Evolutionary conservation across 2,329 filamentous ascomycete species (phyloP).

Genomic region (Aspergillus tubingensis): DNA sequence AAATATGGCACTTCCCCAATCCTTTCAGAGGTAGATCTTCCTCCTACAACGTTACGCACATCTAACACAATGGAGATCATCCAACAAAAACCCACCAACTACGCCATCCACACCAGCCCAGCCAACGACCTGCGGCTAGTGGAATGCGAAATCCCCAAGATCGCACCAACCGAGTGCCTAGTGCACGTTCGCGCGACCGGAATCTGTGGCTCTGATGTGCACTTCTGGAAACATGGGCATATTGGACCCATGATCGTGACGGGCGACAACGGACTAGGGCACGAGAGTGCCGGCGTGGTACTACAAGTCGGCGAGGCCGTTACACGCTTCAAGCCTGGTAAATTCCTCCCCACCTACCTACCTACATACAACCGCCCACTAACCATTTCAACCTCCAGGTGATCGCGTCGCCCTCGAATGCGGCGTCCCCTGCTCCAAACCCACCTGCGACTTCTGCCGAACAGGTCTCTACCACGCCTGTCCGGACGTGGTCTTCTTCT

Average conservation of each 20-base stretch:
- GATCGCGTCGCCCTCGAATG: constrained; percentile 24
- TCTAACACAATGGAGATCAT: constrained; percentile 17
- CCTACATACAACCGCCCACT: neutral
- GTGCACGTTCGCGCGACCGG: constrained; percentile 22
- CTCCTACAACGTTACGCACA: neutral
- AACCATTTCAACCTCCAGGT: constrained; percentile 3
- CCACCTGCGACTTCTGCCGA: constrained; percentile 21
- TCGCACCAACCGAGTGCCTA: constrained; percentile 17
- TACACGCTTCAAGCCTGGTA: constrained; percentile 22
- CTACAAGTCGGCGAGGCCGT: constrained; percentile 19
- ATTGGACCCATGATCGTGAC: constrained; percentile 23
- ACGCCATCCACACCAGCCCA: constrained; percentile 23
- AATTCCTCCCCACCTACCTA: neutral
- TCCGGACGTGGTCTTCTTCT: constrained; percentile 23
- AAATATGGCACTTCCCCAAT: neutral
- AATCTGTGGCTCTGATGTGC: constrained; percentile 23
- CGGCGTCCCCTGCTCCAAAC: constrained; percentile 22
- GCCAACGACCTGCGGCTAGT: constrained; percentile 21
- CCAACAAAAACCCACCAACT: constrained; percentile 18
- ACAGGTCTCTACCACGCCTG: constrained; percentile 23
- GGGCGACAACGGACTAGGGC: constrained; percentile 23
- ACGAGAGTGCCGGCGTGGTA: constrained; percentile 23
- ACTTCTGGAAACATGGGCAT: constrained; percentile 25
- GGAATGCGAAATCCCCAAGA: constrained; percentile 19
- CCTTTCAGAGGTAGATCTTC: neutral